Evolutionary conservation across 2,329 filamentous ascomycete species (phyloP).

Genomic region (Pyrenochaeta sp.): DNA sequence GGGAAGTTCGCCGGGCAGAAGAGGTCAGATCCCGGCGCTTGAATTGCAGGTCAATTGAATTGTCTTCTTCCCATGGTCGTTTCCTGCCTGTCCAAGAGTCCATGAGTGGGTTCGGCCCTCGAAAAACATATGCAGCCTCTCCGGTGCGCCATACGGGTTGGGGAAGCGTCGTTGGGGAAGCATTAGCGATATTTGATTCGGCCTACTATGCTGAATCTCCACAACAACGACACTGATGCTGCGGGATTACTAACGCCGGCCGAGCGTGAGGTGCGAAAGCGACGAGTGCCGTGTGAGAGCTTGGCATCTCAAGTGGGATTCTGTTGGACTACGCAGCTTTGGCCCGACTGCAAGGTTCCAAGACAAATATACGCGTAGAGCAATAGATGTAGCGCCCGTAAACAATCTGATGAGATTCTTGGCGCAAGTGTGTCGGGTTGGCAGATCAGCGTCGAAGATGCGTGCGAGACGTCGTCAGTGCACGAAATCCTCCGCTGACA

Average conservation of each 20-base stretch:
- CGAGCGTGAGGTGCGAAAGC: slow-evolving; percentile 18
- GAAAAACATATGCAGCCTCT: slow-evolving; percentile 23
- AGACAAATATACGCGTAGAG: slow-evolving; percentile 5
- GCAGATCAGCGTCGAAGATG: slow-evolving; percentile 7
- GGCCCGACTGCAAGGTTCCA: slow-evolving; percentile 1
- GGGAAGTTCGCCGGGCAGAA: slow-evolving; percentile 25
- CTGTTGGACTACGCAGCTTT: slow-evolving; percentile 5
- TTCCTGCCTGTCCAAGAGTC: slow-evolving; percentile 39
- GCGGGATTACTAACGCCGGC: slow-evolving; percentile 32
- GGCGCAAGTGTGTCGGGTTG: not conserved
- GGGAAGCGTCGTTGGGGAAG: slow-evolving; percentile 15
- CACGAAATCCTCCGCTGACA: slow-evolving; percentile 11
- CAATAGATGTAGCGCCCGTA: slow-evolving; percentile 4
- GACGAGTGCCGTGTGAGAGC: slow-evolving; percentile 11
- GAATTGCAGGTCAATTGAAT: slow-evolving; percentile 17
- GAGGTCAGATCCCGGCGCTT: slow-evolving; percentile 27
- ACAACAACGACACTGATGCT: slow-evolving; percentile 19
- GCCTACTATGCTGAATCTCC: slow-evolving; percentile 14
- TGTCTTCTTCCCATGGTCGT: slow-evolving; percentile 43
- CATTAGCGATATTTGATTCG: slow-evolving; percentile 22
- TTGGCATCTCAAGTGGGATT: slow-evolving; percentile 19
- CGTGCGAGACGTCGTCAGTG: slow-evolving; percentile 19
- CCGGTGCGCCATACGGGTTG: slow-evolving; percentile 36
- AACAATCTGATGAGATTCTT: slow-evolving; percentile 2
- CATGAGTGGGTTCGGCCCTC: slow-evolving; percentile 37